These are phyloP conservation scores for Fusarium sp. DNA, from an alignment of 2,329 filamentous ascomycete genomes.

Conservation along the genomic window DNA sequence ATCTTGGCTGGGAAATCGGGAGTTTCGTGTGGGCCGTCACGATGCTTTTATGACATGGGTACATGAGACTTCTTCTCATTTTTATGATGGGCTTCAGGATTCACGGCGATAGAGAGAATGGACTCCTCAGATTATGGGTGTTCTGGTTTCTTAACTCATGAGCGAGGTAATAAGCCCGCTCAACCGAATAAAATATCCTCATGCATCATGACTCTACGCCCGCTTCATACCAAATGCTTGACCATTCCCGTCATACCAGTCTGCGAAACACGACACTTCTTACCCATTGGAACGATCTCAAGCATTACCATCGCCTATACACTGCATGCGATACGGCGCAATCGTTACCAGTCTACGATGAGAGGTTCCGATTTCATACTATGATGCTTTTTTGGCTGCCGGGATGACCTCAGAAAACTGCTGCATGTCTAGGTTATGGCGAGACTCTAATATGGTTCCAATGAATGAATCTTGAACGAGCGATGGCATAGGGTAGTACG, in stretches of 20 bases:
- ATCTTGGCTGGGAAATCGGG: conserved; percentile 42
- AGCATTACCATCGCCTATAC: background rate
- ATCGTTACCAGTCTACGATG: background rate
- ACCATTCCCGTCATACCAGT: too few species aligned
- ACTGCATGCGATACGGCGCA: background rate
- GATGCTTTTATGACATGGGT: conserved; percentile 43
- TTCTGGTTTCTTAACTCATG: conserved; percentile 19
- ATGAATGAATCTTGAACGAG: background rate
- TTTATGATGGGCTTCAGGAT: conserved; percentile 27
- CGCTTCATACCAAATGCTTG: too few species aligned
- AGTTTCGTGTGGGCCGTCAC: conserved; percentile 45
- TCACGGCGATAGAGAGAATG: conserved; percentile 29
- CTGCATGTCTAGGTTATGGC: background rate
- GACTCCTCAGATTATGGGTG: conserved; percentile 18
- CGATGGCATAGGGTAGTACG: background rate
- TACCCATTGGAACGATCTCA: background rate
- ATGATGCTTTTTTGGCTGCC: background rate
- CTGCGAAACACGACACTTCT: background rate
- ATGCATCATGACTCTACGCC: background rate
- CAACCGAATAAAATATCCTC: conserved; percentile 24
- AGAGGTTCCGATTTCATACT: background rate
- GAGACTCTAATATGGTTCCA: background rate
- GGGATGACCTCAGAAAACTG: background rate
- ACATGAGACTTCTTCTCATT: conserved; percentile 39
- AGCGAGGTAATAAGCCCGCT: conserved; percentile 7